phyloP scores from a whole-genome alignment of 352 stramenopile genomes.

The Globisporangium barbulae region DNA sequence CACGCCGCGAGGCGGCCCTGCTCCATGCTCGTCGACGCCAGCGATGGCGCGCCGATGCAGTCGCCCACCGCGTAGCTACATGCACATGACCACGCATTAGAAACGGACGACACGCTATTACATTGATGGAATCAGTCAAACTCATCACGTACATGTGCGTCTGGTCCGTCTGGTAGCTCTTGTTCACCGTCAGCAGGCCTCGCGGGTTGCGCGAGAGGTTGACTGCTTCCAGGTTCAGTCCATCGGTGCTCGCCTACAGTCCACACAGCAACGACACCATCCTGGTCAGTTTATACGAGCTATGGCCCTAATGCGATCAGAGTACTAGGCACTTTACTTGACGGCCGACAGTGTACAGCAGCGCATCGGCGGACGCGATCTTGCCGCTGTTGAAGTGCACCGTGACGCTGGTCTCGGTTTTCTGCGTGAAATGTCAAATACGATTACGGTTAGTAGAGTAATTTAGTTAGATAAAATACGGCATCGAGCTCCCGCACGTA shows the following conservation, averaged over 20 bases:
- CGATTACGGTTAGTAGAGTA: background rate
- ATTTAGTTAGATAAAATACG: background rate
- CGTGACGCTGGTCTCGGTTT: slow-evolving; percentile 48
- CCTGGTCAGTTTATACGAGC: background rate
- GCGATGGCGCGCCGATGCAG: slow-evolving; percentile 82
- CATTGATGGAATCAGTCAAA: background rate
- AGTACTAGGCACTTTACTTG: slow-evolving; percentile 25
- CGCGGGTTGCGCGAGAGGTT: slow-evolving; percentile 74
- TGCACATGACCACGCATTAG: background rate
- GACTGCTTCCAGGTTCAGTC: slow-evolving; percentile 80
- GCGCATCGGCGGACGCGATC: slow-evolving; percentile 57
- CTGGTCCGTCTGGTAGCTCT: slow-evolving; percentile 85
- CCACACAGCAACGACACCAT: background rate
- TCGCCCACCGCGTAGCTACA: slow-evolving; percentile 84
- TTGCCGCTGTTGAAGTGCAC: slow-evolving; percentile 80
- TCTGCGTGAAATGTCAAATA: slow-evolving; percentile 21
- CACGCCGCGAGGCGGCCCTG: slow-evolving; percentile 79
- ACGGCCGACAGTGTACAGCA: slow-evolving; percentile 80
- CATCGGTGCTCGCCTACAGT: slow-evolving; percentile 60
- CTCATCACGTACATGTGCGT: slow-evolving; percentile 54
- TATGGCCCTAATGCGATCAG: too few species aligned
- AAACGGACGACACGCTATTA: background rate
- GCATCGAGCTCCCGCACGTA: slow-evolving; percentile 12
- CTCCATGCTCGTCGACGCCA: slow-evolving; percentile 90
- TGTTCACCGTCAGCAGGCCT: slow-evolving; percentile 83